Evolutionary conservation across 75 land plant species (phyloP).

Genomic region (Larix kaempferi): DNA sequence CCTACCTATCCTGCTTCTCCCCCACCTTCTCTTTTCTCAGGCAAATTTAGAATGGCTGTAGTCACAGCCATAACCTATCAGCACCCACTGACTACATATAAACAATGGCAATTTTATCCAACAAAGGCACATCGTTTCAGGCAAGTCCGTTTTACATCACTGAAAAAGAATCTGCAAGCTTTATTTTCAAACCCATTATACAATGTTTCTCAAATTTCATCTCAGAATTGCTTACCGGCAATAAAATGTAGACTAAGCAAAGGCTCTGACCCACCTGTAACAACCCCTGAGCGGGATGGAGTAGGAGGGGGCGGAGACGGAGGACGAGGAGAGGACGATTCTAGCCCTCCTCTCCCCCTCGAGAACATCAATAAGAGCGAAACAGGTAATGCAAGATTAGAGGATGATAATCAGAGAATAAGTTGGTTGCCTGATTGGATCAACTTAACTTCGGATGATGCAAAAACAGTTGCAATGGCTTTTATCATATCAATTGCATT

Average conservation of each 20-base stretch:
- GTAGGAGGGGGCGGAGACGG: neutral
- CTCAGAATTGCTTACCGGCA: no score
- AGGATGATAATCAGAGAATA: constrained; percentile 6
- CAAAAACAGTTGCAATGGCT: constrained; percentile 70
- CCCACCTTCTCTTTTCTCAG: no score
- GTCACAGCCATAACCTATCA: no score
- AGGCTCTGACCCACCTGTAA: constrained; percentile 10
- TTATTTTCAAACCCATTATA: no score
- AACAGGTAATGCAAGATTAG: constrained; percentile 17
- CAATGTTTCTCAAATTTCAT: no score
- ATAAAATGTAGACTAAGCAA: neutral
- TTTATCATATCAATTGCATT: constrained; percentile 68
- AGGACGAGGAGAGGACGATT: constrained; percentile 39
- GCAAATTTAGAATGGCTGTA: no score
- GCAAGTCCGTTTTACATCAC: no score
- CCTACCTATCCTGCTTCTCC: no score
- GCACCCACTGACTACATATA: no score
- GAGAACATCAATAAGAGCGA: constrained; percentile 15
- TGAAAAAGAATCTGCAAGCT: no score
- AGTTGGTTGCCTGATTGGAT: constrained; percentile 65
- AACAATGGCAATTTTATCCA: no score
- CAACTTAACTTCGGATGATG: constrained; percentile 56
- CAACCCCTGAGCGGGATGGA: constrained; percentile 13
- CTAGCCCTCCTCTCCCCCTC: neutral
- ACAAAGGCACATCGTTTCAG: no score